phyloP scores from a whole-genome alignment of 805 yeast genomes.

The Kodamaea neixiangensis region DNA sequence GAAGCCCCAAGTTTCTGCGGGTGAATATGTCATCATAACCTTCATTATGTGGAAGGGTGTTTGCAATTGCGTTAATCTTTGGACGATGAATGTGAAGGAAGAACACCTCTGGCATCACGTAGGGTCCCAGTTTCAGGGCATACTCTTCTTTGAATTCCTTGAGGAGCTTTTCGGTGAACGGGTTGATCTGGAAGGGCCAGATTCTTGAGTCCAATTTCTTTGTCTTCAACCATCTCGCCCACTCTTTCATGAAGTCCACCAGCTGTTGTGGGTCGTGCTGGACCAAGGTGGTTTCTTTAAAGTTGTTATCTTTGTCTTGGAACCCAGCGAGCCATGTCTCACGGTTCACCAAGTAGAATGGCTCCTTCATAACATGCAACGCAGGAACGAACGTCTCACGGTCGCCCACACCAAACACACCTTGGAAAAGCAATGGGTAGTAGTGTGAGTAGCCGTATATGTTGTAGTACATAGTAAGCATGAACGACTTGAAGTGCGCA shows the following conservation, averaged over 20 bases:
- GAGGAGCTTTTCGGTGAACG: slow-evolving; percentile 25
- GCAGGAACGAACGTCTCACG: slow-evolving; percentile 46
- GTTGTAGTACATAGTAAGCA: slow-evolving; percentile 41
- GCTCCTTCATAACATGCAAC: slow-evolving; percentile 37
- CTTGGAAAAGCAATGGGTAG: slow-evolving; percentile 42
- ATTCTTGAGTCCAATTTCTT: slow-evolving; percentile 30
- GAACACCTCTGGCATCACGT: slow-evolving; percentile 24
- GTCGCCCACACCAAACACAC: slow-evolving; percentile 47
- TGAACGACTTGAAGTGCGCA: slow-evolving; percentile 31
- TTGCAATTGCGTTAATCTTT: slow-evolving; percentile 31
- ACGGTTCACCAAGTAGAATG: slow-evolving; percentile 36
- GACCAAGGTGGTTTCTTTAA: slow-evolving; percentile 30
- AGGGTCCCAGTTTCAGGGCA: slow-evolving; percentile 3
- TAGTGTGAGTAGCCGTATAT: slow-evolving; percentile 37
- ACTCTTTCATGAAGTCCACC: slow-evolving; percentile 20
- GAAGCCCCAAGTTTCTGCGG: slow-evolving; percentile 26
- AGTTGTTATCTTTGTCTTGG: slow-evolving; percentile 4
- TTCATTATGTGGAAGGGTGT: slow-evolving; percentile 15
- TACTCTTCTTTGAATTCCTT: slow-evolving; percentile 19
- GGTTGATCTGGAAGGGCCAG: slow-evolving; percentile 31
- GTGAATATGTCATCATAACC: slow-evolving; percentile 20
- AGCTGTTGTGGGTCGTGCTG: slow-evolving; percentile 32
- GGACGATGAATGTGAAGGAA: slow-evolving; percentile 38
- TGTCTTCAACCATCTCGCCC: slow-evolving; percentile 27
- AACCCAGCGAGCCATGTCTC: slow-evolving; percentile 16